Evolutionary conservation across 768 basidiomycete genomes (phyloP).

Genomic region (Nidularia pulvinata): DNA sequence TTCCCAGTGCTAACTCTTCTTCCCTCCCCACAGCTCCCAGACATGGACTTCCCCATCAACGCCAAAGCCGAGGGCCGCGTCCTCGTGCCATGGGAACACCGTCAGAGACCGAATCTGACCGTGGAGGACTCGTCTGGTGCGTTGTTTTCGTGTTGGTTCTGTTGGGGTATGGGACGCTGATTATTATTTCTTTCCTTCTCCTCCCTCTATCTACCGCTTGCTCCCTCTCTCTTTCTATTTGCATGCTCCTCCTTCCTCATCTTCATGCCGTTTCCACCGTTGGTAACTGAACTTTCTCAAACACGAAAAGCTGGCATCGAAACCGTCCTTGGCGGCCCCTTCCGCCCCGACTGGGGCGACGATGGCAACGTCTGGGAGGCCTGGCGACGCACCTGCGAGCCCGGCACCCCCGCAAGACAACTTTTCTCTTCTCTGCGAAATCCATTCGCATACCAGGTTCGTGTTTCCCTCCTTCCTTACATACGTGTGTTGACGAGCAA

Average conservation of each 20-base stretch:
- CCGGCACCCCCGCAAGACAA: constrained; percentile 75
- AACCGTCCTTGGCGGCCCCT: constrained; percentile 58
- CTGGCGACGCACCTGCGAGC: constrained; percentile 87
- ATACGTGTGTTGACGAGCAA: neutral
- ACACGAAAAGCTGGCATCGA: constrained; percentile 42
- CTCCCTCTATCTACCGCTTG: no score
- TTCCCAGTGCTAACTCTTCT: no score
- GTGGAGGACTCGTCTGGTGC: constrained; percentile 38
- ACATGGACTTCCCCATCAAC: constrained; percentile 96
- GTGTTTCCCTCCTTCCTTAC: no score
- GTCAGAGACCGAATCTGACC: constrained; percentile 72
- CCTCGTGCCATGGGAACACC: constrained; percentile 90
- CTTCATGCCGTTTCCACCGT: neutral
- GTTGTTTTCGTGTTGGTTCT: constrained; percentile 3
- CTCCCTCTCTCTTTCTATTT: no score
- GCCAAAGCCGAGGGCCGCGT: constrained; percentile 93
- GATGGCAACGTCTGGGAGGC: constrained; percentile 93
- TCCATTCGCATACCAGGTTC: constrained; percentile 25
- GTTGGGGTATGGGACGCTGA: no score
- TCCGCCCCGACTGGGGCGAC: constrained; percentile 84
- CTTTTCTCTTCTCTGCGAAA: constrained; percentile 79
- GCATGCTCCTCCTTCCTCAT: no score
- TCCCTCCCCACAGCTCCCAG: constrained; percentile 60
- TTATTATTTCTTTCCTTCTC: no score
- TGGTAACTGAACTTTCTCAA: constrained; percentile 7